Conservation (phyloP, 257 asterid species). For the Nicotiana otophora region DNA sequence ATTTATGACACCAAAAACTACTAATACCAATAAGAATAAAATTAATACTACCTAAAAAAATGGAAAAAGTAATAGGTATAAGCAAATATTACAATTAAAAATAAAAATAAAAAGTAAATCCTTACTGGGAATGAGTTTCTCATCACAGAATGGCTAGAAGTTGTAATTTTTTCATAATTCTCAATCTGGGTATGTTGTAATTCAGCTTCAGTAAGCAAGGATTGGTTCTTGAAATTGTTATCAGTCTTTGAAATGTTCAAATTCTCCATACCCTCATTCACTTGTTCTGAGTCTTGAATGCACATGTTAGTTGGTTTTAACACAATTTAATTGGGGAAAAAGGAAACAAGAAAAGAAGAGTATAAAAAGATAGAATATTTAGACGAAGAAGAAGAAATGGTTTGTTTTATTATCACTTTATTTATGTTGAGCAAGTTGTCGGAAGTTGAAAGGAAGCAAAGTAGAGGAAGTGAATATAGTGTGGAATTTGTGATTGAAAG, state of each 20-base stretch:
- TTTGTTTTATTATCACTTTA: slow-evolving; percentile 19
- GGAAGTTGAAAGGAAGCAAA: slow-evolving; percentile 2
- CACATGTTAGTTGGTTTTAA: slow-evolving; percentile 41
- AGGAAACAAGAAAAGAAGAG: not conserved
- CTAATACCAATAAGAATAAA: not conserved
- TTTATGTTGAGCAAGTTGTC: slow-evolving; percentile 18
- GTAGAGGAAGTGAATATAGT: slow-evolving; percentile 2
- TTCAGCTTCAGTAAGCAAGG: slow-evolving; percentile 37
- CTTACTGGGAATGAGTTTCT: slow-evolving; percentile 56
- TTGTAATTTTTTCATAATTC: slow-evolving; percentile 19
- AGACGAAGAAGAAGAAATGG: not conserved
- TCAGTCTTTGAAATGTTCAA: slow-evolving; percentile 34
- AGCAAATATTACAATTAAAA: not conserved
- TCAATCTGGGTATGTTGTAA: slow-evolving; percentile 26
- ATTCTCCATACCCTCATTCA: slow-evolving; percentile 47
- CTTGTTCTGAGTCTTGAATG: slow-evolving; percentile 70
- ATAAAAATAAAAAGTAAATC: not conserved
- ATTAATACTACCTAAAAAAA: not conserved
- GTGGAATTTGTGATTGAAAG: slow-evolving; percentile 12
- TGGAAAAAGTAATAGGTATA: not conserved
- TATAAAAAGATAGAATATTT: not conserved
- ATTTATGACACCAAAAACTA: not conserved
- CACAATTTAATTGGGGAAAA: not conserved
- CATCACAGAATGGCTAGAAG: slow-evolving; percentile 23
- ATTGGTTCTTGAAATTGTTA: slow-evolving; percentile 29